phyloP scores from a whole-genome alignment of 176 grass and related monocot genomes.

The Paspalum notatum region DNA sequence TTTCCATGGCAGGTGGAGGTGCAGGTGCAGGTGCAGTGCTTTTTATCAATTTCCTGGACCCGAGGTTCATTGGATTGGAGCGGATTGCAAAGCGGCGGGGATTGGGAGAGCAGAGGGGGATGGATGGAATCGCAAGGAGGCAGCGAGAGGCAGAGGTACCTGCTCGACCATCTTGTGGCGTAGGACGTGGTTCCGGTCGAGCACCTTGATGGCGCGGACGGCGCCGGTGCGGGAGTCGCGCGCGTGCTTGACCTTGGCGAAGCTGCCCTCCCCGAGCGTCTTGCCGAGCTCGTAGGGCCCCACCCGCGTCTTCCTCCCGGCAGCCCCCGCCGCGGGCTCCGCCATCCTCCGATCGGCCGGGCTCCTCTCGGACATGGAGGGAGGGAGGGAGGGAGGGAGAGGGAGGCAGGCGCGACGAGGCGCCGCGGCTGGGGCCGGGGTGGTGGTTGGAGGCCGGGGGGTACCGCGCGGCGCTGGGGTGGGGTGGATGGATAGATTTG shows the following conservation, averaged over 20 bases:
- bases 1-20: neutral
- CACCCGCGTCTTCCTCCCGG: slow-evolving; percentile 61
- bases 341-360: neutral
- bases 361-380: neutral
- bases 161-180: slow-evolving; percentile 98
- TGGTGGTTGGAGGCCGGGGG: too few relatives aligned
- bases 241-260: slow-evolving; percentile 95
- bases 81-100: neutral
- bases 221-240: slow-evolving; percentile 60
- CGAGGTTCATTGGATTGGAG: neutral
- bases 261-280: slow-evolving; percentile 93
- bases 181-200: slow-evolving; percentile 83
- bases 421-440: neutral
- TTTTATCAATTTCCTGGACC: neutral
- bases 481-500: neutral
- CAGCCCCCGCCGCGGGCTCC: neutral
- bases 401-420: neutral
- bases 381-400: too few relatives aligned
- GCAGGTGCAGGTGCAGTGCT: too few relatives aligned
- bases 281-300: slow-evolving; percentile 83
- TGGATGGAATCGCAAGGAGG: neutral
- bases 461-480: too few relatives aligned
- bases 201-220: slow-evolving; percentile 81
- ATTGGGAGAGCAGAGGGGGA: neutral
- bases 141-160: slow-evolving; percentile 27